Evolutionary conservation across 2,329 filamentous ascomycete genomes (phyloP).

Genomic region (Paraphoma sp.): DNA sequence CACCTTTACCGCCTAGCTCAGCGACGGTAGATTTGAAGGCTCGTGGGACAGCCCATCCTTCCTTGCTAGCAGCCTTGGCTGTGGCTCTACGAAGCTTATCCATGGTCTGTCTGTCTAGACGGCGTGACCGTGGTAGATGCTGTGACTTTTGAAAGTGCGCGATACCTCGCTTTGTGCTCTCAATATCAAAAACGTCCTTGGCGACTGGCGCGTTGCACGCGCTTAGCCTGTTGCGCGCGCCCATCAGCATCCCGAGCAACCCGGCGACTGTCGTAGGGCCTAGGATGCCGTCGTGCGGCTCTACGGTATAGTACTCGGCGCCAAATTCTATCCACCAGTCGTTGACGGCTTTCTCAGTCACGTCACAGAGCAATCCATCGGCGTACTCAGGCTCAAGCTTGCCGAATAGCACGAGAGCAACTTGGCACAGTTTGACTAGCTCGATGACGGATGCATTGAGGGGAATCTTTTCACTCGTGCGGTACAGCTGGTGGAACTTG

Average conservation of each 20-base stretch:
- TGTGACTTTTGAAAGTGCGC: conserved; percentile 88
- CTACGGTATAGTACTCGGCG: conserved; percentile 87
- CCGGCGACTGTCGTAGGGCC: conserved; percentile 92
- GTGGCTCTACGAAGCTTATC: conserved; percentile 82
- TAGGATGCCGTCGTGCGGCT: conserved; percentile 90
- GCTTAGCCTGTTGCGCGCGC: conserved; percentile 86
- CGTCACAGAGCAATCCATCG: conserved; percentile 90
- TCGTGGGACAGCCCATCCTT: conserved; percentile 90
- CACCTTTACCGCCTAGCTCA: conserved; percentile 90
- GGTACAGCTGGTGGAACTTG: conserved; percentile 92
- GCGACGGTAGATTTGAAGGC: conserved; percentile 95
- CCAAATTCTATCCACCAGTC: conserved; percentile 98
- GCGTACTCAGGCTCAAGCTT: conserved; percentile 88
- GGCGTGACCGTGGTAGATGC: conserved; percentile 77
- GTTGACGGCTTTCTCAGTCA: conserved; percentile 86
- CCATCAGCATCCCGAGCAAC: conserved; percentile 85
- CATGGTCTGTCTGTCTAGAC: conserved; percentile 83
- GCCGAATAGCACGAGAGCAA: conserved; percentile 85
- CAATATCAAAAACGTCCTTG: conserved; percentile 91
- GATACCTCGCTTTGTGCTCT: conserved; percentile 81
- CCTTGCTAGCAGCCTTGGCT: conserved; percentile 85
- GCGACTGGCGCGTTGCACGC: conserved; percentile 82
- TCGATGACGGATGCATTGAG: conserved; percentile 82
- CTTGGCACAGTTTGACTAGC: conserved; percentile 88
- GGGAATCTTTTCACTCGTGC: conserved; percentile 81